Evolutionary conservation across 2,329 filamentous ascomycete species (phyloP).

Genomic region (Beauveria australis): DNA sequence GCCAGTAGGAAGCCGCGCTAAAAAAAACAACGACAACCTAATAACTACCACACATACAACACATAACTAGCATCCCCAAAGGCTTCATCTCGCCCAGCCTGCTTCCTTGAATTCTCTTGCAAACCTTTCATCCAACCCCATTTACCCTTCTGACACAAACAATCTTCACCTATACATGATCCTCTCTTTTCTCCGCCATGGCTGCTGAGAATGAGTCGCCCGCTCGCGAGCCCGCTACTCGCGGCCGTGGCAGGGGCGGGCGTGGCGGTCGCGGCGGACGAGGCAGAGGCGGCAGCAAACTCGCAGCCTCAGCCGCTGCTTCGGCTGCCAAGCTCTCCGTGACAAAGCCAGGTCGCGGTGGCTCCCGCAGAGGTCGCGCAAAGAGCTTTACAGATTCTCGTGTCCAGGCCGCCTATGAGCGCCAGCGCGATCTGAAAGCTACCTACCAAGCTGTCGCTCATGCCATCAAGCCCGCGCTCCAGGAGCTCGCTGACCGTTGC

Average conservation of each 20-base stretch:
- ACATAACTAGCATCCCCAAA: background rate
- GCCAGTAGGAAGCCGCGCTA: conserved; percentile 5
- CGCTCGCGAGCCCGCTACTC: conserved; percentile 27
- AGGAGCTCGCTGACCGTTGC: conserved; percentile 55
- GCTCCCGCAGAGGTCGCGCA: conserved; percentile 40
- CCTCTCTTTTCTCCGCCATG: conserved; percentile 24
- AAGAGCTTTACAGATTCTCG: conserved; percentile 48
- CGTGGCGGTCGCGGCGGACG: conserved; percentile 13
- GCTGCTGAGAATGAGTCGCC: conserved; percentile 30
- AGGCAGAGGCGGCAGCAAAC: conserved; percentile 17
- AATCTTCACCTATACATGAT: conserved; percentile 20
- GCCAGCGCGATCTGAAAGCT: conserved; percentile 59
- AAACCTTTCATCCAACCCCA: no score
- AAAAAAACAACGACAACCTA: conserved; percentile 7
- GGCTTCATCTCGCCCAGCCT: background rate
- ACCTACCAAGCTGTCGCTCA: conserved; percentile 55
- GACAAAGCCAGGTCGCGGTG: conserved; percentile 30
- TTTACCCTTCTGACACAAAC: no score
- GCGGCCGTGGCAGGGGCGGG: conserved; percentile 21
- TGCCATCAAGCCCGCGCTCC: conserved; percentile 54
- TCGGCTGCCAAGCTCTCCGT: conserved; percentile 25
- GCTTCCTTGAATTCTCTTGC: background rate
- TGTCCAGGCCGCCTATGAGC: conserved; percentile 51
- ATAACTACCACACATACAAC: conserved; percentile 4
- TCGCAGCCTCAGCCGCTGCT: conserved; percentile 21